Evolutionary conservation across 2,329 filamentous ascomycete species (phyloP).

Genomic region (Penicillium sp.): DNA sequence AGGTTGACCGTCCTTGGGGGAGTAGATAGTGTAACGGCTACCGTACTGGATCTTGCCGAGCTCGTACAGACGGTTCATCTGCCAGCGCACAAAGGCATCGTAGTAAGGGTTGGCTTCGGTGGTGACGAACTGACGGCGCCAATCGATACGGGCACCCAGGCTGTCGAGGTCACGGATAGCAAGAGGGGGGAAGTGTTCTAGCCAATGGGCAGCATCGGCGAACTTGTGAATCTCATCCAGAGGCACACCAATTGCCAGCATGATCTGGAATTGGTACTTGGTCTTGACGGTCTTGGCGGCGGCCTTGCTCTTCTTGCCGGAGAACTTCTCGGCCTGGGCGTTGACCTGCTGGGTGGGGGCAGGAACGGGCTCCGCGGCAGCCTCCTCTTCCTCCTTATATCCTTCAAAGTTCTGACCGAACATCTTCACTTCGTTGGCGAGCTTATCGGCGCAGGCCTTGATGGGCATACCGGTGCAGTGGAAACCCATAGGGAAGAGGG

Average conservation of each 20-base stretch:
- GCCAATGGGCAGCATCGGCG: conserved; percentile 87
- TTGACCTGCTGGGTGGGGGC: conserved; percentile 67
- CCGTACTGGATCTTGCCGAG: conserved; percentile 92
- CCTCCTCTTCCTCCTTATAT: conserved; percentile 66
- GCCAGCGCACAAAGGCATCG: conserved; percentile 93
- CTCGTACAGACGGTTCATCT: conserved; percentile 90
- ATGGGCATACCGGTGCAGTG: conserved; percentile 98
- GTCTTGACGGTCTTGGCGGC: conserved; percentile 85
- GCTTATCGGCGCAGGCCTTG: conserved; percentile 95
- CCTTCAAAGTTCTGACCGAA: conserved; percentile 85
- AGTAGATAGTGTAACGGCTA: conserved; percentile 91
- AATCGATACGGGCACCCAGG: conserved; percentile 86
- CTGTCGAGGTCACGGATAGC: conserved; percentile 75
- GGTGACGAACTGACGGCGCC: conserved; percentile 88
- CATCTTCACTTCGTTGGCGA: conserved; percentile 81
- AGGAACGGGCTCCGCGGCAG: conserved; percentile 51
- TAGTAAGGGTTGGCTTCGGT: conserved; percentile 97
- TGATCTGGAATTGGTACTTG: conserved; percentile 96
- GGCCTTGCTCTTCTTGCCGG: conserved; percentile 88
- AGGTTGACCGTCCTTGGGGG: conserved; percentile 82
- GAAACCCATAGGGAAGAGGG: conserved; percentile 88
- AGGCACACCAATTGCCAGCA: conserved; percentile 86
- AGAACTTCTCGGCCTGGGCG: conserved; percentile 88
- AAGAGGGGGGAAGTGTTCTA: conserved; percentile 85
- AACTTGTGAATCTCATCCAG: conserved; percentile 89